Percentiles rank a stretch among this genome's conserved stretches.
Conservation (phyloP, 495 filamentous ascomycete species). For the Xylaria acuta region DNA sequence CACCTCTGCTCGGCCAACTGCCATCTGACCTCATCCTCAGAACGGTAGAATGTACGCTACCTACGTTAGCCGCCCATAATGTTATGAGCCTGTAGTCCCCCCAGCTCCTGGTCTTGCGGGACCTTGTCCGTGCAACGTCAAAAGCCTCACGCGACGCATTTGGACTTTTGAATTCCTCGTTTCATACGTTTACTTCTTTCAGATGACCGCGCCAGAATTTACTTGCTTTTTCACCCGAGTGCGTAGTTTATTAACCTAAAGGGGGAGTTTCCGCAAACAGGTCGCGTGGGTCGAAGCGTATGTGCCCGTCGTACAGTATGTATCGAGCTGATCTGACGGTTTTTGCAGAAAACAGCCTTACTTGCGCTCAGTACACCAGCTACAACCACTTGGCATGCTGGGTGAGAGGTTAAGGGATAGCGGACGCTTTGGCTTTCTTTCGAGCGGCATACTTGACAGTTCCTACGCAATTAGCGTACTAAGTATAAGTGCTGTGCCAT, state of each 20-base stretch:
- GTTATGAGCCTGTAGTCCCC: background rate
- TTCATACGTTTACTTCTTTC: constrained; percentile 12
- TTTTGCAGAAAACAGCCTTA: background rate
- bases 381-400: background rate
- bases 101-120: background rate
- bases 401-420: background rate
- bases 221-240: background rate
- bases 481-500: background rate
- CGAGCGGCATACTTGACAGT: background rate
- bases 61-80: background rate
- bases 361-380: background rate
- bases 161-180: constrained; percentile 9
- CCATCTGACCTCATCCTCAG: constrained; percentile 14
- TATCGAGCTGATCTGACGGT: background rate
- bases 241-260: background rate
- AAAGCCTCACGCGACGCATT: constrained; percentile 25
- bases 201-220: background rate
- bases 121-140: constrained; percentile 18
- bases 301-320: constrained; percentile 2
- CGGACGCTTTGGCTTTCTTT: background rate
- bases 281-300: background rate
- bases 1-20: background rate
- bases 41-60: background rate
- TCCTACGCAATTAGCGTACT: constrained; percentile 1
- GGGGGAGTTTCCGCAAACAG: background rate